phyloP scores from a whole-genome alignment of 2,329 filamentous ascomycete genomes.

The Fusarium acutatum region DNA sequence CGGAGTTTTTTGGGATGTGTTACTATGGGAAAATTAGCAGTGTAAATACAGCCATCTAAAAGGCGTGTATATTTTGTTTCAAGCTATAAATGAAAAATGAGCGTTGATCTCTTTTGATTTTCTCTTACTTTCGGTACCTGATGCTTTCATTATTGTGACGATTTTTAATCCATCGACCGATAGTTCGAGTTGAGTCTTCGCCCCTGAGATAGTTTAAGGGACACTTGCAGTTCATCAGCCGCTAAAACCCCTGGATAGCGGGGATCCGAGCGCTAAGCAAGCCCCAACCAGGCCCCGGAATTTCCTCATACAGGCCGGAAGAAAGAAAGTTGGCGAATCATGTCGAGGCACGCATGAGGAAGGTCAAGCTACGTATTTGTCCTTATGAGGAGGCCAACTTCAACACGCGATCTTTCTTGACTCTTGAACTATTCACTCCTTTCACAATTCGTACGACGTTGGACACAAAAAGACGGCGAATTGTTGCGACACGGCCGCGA shows the following conservation, averaged over 20 bases:
- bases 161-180: not conserved
- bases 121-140: not conserved
- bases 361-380: constrained; percentile 29
- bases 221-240: constrained; percentile 4
- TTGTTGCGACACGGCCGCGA: not conserved
- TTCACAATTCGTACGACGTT: not conserved
- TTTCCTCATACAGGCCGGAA: constrained; percentile 17
- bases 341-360: not conserved
- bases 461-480: not conserved
- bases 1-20: constrained; percentile 7
- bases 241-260: constrained; percentile 32
- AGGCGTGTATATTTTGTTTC: constrained; percentile 14
- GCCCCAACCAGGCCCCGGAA: constrained; percentile 24
- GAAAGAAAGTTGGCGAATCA: constrained; percentile 23
- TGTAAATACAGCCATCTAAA: constrained; percentile 13
- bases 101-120: not conserved
- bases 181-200: not conserved
- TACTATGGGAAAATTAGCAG: constrained; percentile 13
- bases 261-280: constrained; percentile 29
- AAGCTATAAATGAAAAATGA: constrained; percentile 16
- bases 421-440: not conserved
- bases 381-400: constrained; percentile 14
- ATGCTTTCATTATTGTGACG: not conserved
- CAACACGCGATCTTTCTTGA: constrained; percentile 14
- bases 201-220: constrained; percentile 27